Evolutionary conservation across 2,329 filamentous ascomycete species (phyloP), one percentile per base, ranked within the genome.

Genomic region (Knufia petricola): DNA sequence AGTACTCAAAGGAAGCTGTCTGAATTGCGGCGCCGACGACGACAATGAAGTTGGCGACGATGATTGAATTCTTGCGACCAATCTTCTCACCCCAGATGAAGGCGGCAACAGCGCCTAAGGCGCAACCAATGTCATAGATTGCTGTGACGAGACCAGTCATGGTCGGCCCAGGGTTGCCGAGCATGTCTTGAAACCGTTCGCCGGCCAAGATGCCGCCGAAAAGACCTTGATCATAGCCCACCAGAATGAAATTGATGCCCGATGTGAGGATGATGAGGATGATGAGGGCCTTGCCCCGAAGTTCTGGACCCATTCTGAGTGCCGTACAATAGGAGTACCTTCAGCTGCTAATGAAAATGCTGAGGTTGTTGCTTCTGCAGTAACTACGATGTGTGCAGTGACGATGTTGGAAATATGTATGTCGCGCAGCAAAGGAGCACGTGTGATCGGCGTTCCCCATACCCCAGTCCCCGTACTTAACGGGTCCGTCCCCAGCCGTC

Each of bases 131-230:
- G 50, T 75, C 72, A 57, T 76, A 77, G 52, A 73, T 74, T 13
- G 73, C 66, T 1, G 70, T 73, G 15, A 76, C 70, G 48, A 69
- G 71, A 45, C 71, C 73, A 58, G 71, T 69, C 61, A 72, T 70
- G n/a, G 62, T 70, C 8, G 67, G 58, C 46, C 70, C 62, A 3
- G 62, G 60, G 15, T 51, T 32, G 1, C 49, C 50, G 45, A 65
- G 63, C 6, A 54, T 52, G 1, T 52, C 21, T 3, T 52, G 50
- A 51, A 66, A 65, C 36, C 60, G 20, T 10, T 52, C 39, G 46
- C 61, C 59, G 20, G 45, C 41, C 31, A 65, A 55, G 39, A 65
- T 53, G 49, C 62, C 62, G 19, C 61, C 59, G 56, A 64, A 63
- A 51, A 65, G 48, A 41, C 62, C 63, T 55, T 65, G 63, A 49